Percentiles rank a stretch among this genome's conserved stretches.
Conservation (phyloP, 31 red algal species). For the Odonthalia washingtoniensis region DNA sequence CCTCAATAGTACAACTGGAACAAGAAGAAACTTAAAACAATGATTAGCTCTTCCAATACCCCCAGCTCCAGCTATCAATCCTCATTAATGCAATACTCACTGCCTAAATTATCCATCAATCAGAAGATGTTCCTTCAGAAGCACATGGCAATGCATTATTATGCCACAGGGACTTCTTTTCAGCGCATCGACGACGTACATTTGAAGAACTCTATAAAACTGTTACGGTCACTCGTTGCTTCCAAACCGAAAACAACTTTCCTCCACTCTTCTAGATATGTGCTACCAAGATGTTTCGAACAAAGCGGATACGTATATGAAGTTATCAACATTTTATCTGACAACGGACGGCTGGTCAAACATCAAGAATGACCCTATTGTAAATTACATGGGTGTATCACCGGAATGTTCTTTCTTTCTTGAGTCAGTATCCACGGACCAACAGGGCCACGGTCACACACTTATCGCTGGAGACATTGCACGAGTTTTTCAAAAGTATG, state of each 20-base stretch:
- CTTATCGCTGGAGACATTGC: background rate
- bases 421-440: background rate
- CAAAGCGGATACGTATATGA: background rate
- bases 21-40: too few relatives aligned
- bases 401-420: background rate
- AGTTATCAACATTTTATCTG: background rate
- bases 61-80: too few relatives aligned
- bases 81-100: too few relatives aligned
- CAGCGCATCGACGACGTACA: background rate
- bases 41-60: too few relatives aligned
- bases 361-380: background rate
- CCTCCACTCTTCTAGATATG: background rate
- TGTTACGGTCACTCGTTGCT: background rate
- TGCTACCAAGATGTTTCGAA: background rate
- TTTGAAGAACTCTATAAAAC: background rate
- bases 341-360: background rate
- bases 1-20: too few relatives aligned
- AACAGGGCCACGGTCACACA: background rate
- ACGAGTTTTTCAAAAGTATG: too few relatives aligned
- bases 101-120: too few relatives aligned
- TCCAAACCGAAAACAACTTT: background rate
- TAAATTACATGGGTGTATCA: background rate
- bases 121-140: too few relatives aligned
- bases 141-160: too few relatives aligned
- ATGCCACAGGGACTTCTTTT: background rate